Evolutionary conservation across 2,329 filamentous ascomycete species (phyloP), one percentile per base, ranked within the genome.

Genomic region (Metarhizium brunneum): DNA sequence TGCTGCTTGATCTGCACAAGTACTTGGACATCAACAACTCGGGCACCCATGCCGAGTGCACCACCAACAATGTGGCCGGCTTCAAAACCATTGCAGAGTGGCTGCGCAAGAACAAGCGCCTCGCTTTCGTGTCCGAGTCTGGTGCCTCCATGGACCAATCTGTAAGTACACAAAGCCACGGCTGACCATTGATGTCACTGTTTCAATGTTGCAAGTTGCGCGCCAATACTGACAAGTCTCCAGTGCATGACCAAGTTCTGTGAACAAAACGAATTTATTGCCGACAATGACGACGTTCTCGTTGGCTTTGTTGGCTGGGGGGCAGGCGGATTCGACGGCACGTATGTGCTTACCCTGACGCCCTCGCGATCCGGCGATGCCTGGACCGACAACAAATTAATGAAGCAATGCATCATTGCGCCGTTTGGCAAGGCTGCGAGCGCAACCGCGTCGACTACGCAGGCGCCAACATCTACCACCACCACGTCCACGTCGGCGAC

Each of bases 1-100:
- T 87, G n/a, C 68, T 83, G 11, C 71, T 84, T 35, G 82, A 84
- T 59, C 70, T 85, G 11, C 82, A 85, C 68, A 79, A 83, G 65
- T 85, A 84, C 63, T 74, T 85, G 4, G 81, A 84, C 61, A 71
- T 68, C 20, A 78, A 83, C 68, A 78, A 79, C 68, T 78, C 76
- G 7, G 82, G 82, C 42, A 79, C 76, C 0, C 68, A 78, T 58
- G 59, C 67, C 4, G 69, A 76, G 54, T 85, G 82, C 65, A 75
- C 75, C 1, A 80, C 75, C 3, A 73, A 84, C 61, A 80, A 81
- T 49, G 68, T 79, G 2, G 71, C 71, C 42, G 75, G 70, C 2
- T 80, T 83, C 63, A 65, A 66, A 20, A 69, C 69, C 0, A 66
- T 82, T 1, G 76, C 77, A 0, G 66, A 68, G 2, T 82, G 73